These are phyloP conservation scores for Trifolium repens DNA, from an alignment of 306 rosid species.

Conservation along the genomic window DNA sequence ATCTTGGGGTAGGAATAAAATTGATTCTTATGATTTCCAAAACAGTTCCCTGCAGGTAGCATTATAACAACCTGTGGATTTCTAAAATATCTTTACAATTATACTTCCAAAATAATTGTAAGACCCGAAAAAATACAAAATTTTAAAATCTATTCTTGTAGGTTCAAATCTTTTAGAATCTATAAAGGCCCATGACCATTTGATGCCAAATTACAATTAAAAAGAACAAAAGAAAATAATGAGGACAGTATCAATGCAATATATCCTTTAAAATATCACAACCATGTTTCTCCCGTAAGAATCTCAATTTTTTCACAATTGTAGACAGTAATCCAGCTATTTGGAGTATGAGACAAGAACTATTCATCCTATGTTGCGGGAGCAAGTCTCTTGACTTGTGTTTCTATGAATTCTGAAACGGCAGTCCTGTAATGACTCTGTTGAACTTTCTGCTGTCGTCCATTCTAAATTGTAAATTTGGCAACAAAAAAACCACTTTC, in stretches of 20 bases:
- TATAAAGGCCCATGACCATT: background rate
- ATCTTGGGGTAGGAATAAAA: background rate
- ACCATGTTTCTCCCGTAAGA: background rate
- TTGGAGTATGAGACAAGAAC: background rate
- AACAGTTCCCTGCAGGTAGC: background rate
- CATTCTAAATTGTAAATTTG: background rate
- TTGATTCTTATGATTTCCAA: background rate
- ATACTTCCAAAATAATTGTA: background rate
- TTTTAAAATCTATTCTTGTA: background rate
- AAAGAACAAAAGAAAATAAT: background rate
- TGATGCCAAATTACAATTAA: background rate
- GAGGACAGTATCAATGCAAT: background rate
- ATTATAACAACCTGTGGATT: conserved; percentile 4
- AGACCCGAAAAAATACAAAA: background rate
- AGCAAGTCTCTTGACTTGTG: background rate
- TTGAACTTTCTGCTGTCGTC: background rate
- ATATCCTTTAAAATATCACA: background rate
- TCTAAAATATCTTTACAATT: background rate
- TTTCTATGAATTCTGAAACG: background rate
- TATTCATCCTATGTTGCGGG: background rate
- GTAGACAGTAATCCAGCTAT: background rate
- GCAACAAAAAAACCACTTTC: background rate
- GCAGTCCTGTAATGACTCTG: background rate
- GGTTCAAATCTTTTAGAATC: conserved; percentile 1
- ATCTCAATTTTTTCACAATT: background rate